A percentile compares a stretch with the other conserved stretches of the same genome.
Conservation (phyloP, 768 basidiomycete genomes). For the Porphyrellus cyaneotinctus region DNA sequence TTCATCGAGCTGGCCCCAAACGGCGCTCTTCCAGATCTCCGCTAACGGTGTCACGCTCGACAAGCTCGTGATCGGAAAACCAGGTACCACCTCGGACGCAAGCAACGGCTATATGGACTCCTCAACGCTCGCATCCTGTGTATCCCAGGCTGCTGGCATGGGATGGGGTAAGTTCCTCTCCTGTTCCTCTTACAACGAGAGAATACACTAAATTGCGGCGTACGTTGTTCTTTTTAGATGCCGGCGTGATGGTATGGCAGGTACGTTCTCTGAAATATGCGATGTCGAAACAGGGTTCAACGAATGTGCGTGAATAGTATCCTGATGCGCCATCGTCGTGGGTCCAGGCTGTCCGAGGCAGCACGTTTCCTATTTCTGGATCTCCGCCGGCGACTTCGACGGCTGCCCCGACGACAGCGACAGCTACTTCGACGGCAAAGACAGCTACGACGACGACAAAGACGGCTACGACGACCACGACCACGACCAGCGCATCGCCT, state of each 20-base stretch:
- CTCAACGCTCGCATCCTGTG: constrained; percentile 53
- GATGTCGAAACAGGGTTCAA: no score
- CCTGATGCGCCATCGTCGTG: constrained; percentile 38
- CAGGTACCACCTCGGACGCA: constrained; percentile 39
- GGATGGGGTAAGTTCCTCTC: constrained; percentile 58
- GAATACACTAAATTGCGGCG: no score
- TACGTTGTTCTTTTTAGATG: constrained; percentile 21
- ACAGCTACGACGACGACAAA: no score
- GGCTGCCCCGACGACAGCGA: no score
- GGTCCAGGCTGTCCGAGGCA: constrained; percentile 38
- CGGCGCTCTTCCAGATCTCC: constrained; percentile 54
- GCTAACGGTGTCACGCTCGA: constrained; percentile 41
- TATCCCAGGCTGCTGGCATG: constrained; percentile 52
- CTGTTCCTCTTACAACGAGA: no score
- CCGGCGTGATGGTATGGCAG: constrained; percentile 43
- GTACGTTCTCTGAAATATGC: no score
- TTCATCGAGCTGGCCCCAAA: constrained; percentile 56
- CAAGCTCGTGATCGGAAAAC: constrained; percentile 59
- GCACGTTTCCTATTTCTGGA: constrained; percentile 32
- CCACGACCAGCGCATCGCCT: no score
- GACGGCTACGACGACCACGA: no score
- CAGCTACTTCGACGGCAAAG: no score
- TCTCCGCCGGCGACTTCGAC: neutral
- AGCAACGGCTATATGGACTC: constrained; percentile 56
- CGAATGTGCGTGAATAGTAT: constrained; percentile 20